Conservation (phyloP, 208 protist species). For the Tetramitus jugosus region DNA sequence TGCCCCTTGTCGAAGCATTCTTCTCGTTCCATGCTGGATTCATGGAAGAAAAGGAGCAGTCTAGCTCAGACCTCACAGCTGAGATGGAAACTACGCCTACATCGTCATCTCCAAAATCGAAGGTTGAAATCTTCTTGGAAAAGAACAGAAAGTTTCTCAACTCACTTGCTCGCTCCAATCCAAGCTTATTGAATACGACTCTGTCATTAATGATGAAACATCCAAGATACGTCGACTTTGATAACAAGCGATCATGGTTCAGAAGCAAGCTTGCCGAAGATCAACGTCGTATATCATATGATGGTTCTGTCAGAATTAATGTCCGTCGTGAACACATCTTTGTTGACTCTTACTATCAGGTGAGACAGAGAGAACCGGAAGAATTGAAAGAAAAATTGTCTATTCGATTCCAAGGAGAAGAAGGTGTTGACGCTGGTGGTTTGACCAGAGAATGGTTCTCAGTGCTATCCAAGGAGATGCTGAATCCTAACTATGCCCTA, state of each 20-base stretch:
- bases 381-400: conserved; percentile 73
- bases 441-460: conserved; percentile 91
- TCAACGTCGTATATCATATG: neutral
- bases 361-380: conserved; percentile 33
- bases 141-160: conserved; percentile 37
- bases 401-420: conserved; percentile 72
- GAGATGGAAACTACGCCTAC: neutral
- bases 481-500: conserved; percentile 73
- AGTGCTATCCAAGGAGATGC: conserved; percentile 71
- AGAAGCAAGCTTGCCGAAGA: conserved; percentile 36
- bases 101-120: neutral
- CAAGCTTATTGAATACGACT: conserved; percentile 51
- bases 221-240: conserved; percentile 74
- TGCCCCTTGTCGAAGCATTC: conserved; percentile 34
- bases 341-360: conserved; percentile 64
- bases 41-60: neutral
- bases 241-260: conserved; percentile 67
- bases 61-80: neutral
- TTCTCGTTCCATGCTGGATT: conserved; percentile 29
- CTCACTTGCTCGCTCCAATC: conserved; percentile 52
- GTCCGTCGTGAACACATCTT: conserved; percentile 64
- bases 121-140: conserved; percentile 61
- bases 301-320: conserved; percentile 40
- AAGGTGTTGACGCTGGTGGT: conserved; percentile 86
- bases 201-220: conserved; percentile 63